Evolutionary conservation across 805 yeast genomes (phyloP).

Genomic region (Saccharomycopsis sp.): DNA sequence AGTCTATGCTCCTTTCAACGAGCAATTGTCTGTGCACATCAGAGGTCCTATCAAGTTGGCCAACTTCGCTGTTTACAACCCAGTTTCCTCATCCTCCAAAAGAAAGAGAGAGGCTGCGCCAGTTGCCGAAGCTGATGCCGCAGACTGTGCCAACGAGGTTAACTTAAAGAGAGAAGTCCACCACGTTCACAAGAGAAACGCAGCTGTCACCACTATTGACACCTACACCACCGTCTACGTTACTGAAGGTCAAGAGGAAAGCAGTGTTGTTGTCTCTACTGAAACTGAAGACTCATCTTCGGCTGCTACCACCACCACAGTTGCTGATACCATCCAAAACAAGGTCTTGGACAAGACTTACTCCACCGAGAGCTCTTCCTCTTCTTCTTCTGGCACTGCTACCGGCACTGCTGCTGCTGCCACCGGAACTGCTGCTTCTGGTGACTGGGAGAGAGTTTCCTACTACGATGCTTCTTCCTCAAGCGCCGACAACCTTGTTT

Average conservation of each 20-base stretch:
- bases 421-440: slow-evolving; percentile 31
- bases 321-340: slow-evolving; percentile 22
- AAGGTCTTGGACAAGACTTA: slow-evolving; percentile 22
- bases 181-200: slow-evolving; percentile 49
- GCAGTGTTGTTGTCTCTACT: slow-evolving; percentile 32
- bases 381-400: slow-evolving; percentile 17
- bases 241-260: slow-evolving; percentile 47
- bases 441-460: slow-evolving; percentile 69
- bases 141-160: slow-evolving; percentile 24
- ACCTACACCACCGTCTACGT: slow-evolving; percentile 77
- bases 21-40: slow-evolving; percentile 82
- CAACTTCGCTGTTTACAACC: slow-evolving; percentile 88
- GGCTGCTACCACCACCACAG: slow-evolving; percentile 27
- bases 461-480: slow-evolving; percentile 60
- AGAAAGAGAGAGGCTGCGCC: slow-evolving; percentile 37
- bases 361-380: slow-evolving; percentile 17
- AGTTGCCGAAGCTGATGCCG: slow-evolving; percentile 32
- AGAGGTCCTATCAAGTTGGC: slow-evolving; percentile 79
- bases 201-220: slow-evolving; percentile 56
- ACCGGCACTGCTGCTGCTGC: slow-evolving; percentile 21
- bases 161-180: slow-evolving; percentile 26
- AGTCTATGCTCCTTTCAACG: slow-evolving; percentile 69
- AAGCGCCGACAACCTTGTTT: slow-evolving; percentile 61
- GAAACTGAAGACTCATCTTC: slow-evolving; percentile 26
- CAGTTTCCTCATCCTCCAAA: slow-evolving; percentile 39